These are phyloP conservation scores for Phylloporus sp. DNA, from an alignment of 768 basidiomycete species.

Conservation along the genomic window DNA sequence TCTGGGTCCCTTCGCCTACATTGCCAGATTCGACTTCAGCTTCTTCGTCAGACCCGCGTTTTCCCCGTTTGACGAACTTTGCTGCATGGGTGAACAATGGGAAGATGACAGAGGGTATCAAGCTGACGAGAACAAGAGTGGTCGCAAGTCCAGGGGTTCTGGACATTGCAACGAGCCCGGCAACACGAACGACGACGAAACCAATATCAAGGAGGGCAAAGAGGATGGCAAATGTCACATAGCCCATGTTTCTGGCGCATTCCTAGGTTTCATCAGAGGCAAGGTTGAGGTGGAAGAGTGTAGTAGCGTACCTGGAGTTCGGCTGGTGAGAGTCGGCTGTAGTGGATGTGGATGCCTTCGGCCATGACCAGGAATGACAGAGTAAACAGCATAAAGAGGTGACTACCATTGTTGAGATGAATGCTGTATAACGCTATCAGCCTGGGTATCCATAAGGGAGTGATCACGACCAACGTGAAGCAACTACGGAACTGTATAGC, in stretches of 20 bases:
- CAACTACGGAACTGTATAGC: too few species aligned
- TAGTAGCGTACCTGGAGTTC: too few species aligned
- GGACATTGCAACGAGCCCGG: conserved; percentile 9
- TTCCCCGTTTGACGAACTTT: background rate
- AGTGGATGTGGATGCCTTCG: too few species aligned
- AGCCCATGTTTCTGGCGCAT: conserved; percentile 7
- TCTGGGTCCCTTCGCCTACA: background rate
- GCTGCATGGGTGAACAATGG: background rate
- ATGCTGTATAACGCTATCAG: too few species aligned
- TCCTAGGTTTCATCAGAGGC: conserved; percentile 5
- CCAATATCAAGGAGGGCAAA: conserved; percentile 20
- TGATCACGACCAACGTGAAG: too few species aligned
- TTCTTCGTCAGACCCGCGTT: background rate
- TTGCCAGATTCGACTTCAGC: too few species aligned
- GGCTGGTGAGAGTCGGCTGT: too few species aligned
- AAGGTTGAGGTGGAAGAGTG: too few species aligned
- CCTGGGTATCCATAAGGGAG: too few species aligned
- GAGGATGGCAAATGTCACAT: conserved; percentile 14
- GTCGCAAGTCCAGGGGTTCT: conserved; percentile 9
- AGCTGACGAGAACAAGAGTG: conserved; percentile 11
- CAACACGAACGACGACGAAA: conserved; percentile 14
- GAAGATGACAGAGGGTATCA: conserved; percentile 4
- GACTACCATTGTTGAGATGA: too few species aligned
- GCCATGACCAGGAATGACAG: too few species aligned
- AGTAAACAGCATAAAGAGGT: too few species aligned